Base-by-base conservation (phyloP, 2,329 filamentous ascomycete genomes). In the Gaeumannomyces sp. region DNA sequence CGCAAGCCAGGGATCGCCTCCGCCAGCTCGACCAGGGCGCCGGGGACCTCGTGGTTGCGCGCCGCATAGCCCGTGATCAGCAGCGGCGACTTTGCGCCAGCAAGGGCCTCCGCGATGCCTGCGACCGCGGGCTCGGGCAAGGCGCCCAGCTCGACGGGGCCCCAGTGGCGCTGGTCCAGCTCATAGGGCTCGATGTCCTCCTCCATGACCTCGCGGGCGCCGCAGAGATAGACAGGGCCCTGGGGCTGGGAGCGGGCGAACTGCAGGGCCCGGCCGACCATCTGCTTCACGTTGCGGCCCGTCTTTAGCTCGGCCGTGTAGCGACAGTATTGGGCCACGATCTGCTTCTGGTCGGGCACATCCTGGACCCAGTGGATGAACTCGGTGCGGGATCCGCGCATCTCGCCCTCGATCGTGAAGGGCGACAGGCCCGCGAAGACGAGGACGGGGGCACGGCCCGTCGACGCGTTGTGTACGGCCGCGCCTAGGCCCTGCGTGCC, bases 251-350 rank as follows among this genome's bases (percentile, higher is more conserved):
- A 91, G 61, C 79, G 89, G 0, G 92, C 91, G 72, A 95, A 96
- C 70, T 92, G 91, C 65, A 96, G 75, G 0, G 92, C 92, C 1
- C 92, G 88, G 72, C 92, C 92, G 66, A 96, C 90, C 77, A 96
- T 88, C 78, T 96, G 92, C 80, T 96, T 96, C 66, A 96, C 86
- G 71, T 96, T 96, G 72, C 85, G 85, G 22, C 91, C 92, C 2
- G 89, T 89, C 78, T 93, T 93, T 75, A 96, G 88, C 78, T 96
- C 93, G 4, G 83, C 91, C 0, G 88, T 79, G 72, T 95, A 96
- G 13, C 92, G 85, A 74, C 93, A 96, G 76, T 96, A 96, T 77
- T 96, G 92, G 0, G 85, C 80, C 4, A 96, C 80, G 66, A 96
- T 79, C 56, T 74, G 73, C 66, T 76, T 75, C 67, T 79, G 77